Base-by-base conservation (phyloP, 768 basidiomycete species). In the Polyporus arcularius region DNA sequence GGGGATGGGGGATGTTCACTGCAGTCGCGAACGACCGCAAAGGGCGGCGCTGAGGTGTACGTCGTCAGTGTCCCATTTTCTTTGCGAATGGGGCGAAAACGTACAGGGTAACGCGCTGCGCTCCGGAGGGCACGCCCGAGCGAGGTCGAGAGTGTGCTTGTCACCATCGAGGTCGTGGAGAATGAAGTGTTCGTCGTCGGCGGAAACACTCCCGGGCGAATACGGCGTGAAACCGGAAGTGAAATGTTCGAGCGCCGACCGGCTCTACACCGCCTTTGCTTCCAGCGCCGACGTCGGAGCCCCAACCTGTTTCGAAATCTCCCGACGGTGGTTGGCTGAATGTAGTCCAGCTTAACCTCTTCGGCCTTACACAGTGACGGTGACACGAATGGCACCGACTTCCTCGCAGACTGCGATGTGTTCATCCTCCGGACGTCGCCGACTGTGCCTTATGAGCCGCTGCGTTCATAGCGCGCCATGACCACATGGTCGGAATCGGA, bases 1-100 rank as follows among this genome's bases (percentile, higher is more conserved):
- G 80, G 55, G 96, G 96, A 53, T 83, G 78, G 46, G 81, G 77
- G 62, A 82, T 69, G 74, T 84, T 85, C 67, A 82, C 84, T 60
- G 85, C 83, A 61, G 91, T 92, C 69, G 91, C 91, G 70, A 90
- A 90, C 67, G 83, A 80, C 72, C 91, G 85, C 73, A 87, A 73
- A 53, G 82, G 72, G 62, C 83, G 80, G 82, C 63, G 64, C 54
- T 58, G 56, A 50, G 46, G 47, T 41, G 53, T 49, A 51, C n/a
- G 43, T 46, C 38, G 58, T 58, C 49, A 60, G 58, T 30, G 38
- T 26, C 42, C 2, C 7, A 15, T 9, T 35, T 26, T 28, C 18
- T 3, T 41, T 32, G 7, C 6, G 6, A 53, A 45, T 2, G 10
- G 28, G 9, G 10, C 7, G 16, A 53, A 12, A 39, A 67, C 78